Conservation (phyloP, 805 yeast species). For the Metschnikowia continentalis region DNA sequence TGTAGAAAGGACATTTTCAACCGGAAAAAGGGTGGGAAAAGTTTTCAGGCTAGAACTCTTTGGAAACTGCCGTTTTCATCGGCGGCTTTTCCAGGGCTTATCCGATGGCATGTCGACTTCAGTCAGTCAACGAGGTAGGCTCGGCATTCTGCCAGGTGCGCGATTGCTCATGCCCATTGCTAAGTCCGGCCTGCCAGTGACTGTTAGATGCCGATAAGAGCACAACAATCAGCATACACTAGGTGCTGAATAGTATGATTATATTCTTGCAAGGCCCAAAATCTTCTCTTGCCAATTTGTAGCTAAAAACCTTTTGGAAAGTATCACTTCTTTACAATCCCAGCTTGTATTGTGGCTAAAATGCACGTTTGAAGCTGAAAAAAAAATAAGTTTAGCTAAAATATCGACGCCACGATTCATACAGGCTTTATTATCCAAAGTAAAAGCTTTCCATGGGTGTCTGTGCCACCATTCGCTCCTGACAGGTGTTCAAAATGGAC, state of each 20-base stretch:
- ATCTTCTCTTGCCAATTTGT: background rate
- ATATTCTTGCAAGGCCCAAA: background rate
- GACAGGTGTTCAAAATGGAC: background rate
- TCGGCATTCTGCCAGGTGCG: background rate
- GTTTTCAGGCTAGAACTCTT: background rate
- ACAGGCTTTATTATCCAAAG: background rate
- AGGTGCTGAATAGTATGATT: background rate
- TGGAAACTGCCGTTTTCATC: background rate
- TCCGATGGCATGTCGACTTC: background rate
- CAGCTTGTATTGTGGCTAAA: background rate
- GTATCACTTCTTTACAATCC: background rate
- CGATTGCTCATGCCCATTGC: background rate
- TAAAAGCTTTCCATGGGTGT: background rate
- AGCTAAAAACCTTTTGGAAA: background rate
- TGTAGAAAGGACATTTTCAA: background rate
- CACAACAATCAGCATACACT: background rate
- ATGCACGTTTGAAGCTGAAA: background rate
- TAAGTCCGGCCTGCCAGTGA: background rate
- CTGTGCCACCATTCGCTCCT: background rate
- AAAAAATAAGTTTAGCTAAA: background rate
- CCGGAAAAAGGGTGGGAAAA: background rate
- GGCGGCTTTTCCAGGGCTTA: background rate
- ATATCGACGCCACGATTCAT: background rate
- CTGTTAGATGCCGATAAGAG: background rate
- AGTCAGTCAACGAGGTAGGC: background rate